Evolutionary conservation across 2,329 filamentous ascomycete species (phyloP).

Genomic region (Hypoxylon sp.): DNA sequence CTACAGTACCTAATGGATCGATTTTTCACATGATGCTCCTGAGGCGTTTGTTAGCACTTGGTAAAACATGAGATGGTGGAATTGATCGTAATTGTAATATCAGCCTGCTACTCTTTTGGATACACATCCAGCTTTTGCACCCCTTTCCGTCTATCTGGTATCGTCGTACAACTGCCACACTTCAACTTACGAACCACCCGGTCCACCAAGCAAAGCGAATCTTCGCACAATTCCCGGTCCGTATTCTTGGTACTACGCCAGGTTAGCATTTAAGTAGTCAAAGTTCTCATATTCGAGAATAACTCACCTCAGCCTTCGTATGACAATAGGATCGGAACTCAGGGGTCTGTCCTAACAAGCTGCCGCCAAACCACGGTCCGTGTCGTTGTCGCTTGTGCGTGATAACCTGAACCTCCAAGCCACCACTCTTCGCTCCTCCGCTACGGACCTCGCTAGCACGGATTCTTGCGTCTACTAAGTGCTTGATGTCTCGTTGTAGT

Average conservation of each 20-base stretch:
- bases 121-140: slow-evolving; percentile 43
- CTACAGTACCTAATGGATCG: neutral
- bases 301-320: slow-evolving; percentile 81
- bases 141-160: slow-evolving; percentile 41
- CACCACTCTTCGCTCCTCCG: slow-evolving; percentile 92
- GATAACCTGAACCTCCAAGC: slow-evolving; percentile 96
- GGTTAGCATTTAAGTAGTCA: slow-evolving; percentile 19
- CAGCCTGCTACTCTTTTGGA: slow-evolving; percentile 41
- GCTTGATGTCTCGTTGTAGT: slow-evolving; percentile 96
- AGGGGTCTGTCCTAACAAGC: slow-evolving; percentile 94
- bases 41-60: neutral
- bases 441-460: slow-evolving; percentile 91
- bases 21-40: neutral
- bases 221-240: slow-evolving; percentile 95
- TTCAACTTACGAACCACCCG: slow-evolving; percentile 77
- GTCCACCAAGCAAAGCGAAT: slow-evolving; percentile 93
- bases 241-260: slow-evolving; percentile 87
- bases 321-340: slow-evolving; percentile 99
- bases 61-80: neutral
- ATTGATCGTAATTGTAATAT: slow-evolving; percentile 40
- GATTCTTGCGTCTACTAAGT: slow-evolving; percentile 93
- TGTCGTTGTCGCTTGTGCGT: slow-evolving; percentile 97
- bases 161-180: slow-evolving; percentile 25
- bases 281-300: neutral
- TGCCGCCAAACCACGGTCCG: slow-evolving; percentile 98